These are phyloP conservation scores for Rubus idaeus DNA, from an alignment of 306 rosid species.

Conservation along the genomic window DNA sequence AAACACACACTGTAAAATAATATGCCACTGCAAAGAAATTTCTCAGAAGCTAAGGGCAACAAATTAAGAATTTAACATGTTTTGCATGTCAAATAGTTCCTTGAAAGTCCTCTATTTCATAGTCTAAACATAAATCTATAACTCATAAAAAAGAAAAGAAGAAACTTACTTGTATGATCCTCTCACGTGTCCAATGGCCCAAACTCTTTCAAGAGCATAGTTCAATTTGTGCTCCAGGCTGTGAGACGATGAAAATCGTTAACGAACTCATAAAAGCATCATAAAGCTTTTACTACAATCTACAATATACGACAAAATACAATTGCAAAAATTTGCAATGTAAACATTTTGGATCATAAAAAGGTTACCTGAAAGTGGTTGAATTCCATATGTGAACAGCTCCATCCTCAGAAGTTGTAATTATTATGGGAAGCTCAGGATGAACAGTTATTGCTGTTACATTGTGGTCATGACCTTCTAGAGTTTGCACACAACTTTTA, in stretches of 20 bases:
- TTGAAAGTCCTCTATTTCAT: not conserved
- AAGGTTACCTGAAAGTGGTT: conserved; percentile 33
- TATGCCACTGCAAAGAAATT: not conserved
- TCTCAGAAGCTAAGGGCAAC: not conserved
- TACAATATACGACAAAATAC: not conserved
- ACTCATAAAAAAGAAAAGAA: not conserved
- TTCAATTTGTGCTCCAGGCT: conserved; percentile 44
- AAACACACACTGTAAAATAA: not conserved
- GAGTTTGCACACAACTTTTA: conserved; percentile 36
- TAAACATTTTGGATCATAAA: not conserved
- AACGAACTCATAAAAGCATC: not conserved
- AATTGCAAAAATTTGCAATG: not conserved
- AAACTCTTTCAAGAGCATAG: conserved; percentile 59
- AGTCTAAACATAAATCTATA: not conserved
- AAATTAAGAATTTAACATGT: not conserved
- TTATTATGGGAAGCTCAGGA: conserved; percentile 49
- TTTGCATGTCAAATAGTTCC: not conserved
- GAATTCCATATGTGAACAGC: conserved; percentile 52
- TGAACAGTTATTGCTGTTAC: conserved; percentile 46
- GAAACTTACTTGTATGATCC: conserved; percentile 46
- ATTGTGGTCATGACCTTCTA: conserved; percentile 60
- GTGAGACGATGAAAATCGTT: conserved; percentile 14
- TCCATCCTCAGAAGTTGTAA: conserved; percentile 61
- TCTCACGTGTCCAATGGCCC: conserved; percentile 51
- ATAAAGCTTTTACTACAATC: not conserved